Evolutionary conservation across 768 basidiomycete genomes (phyloP).

Genomic region (Tylopilus felleus): DNA sequence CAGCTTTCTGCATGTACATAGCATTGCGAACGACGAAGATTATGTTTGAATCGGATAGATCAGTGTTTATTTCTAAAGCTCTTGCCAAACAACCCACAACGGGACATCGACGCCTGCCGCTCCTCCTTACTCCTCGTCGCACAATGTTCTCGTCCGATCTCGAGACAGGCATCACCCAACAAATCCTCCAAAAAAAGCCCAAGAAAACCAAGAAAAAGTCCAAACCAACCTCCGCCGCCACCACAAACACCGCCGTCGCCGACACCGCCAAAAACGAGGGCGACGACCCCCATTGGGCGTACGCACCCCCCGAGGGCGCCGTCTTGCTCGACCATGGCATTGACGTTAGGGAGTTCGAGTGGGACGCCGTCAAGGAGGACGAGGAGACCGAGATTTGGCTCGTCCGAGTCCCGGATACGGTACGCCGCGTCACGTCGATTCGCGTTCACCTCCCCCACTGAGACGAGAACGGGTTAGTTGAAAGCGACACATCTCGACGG

Average conservation of each 20-base stretch:
- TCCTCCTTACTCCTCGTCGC: too few species aligned
- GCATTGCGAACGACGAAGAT: too few species aligned
- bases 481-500: conserved; percentile 62
- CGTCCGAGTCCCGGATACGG: conserved; percentile 64
- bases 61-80: too few species aligned
- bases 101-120: too few species aligned
- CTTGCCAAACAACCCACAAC: too few species aligned
- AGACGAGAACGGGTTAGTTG: conserved; percentile 33
- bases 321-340: conserved; percentile 43
- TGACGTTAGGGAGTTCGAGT: conserved; percentile 57
- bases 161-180: too few species aligned
- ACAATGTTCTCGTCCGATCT: too few species aligned
- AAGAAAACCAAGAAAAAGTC: conserved; percentile 11
- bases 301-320: conserved; percentile 54
- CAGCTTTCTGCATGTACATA: too few species aligned
- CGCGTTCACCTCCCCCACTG: too few species aligned
- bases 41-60: too few species aligned
- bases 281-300: conserved; percentile 54
- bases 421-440: conserved; percentile 34
- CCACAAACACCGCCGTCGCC: background rate
- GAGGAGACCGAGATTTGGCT: conserved; percentile 66
- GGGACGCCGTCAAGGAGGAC: conserved; percentile 57
- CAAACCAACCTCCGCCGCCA: background rate
- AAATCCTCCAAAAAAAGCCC: conserved; percentile 2
- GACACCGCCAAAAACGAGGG: conserved; percentile 48